Evolutionary conservation across 805 yeast genomes (phyloP), one percentile per base, ranked within the genome.

Genomic region (Nakazawaea pomicola): DNA sequence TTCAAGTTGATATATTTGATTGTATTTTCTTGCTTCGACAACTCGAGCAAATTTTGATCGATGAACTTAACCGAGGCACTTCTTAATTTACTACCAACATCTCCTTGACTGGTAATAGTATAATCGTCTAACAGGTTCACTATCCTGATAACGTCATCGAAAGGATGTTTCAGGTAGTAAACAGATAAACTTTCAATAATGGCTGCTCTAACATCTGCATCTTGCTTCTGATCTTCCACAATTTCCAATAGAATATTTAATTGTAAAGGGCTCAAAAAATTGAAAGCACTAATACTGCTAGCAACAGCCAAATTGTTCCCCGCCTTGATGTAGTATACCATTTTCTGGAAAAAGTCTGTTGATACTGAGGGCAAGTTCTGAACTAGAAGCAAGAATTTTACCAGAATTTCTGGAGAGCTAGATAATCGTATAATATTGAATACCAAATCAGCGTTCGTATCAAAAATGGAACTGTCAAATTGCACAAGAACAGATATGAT

Each of bases 41-140:
- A n/a, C n/a, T n/a, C n/a, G n/a, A n/a, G n/a, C n/a, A 51, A 29
- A 46, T 71, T 66, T 1, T 49, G 31, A 0, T 46, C 38, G 0
- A 80, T 56, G 2, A 78, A 51, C 5, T 49, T 28, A 2, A 83
- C 55, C 1, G 80, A 65, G 0, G 80, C 69, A 1, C 55, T 47
- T 35, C 98, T 64, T 1, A 88, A 73, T 50, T 78, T 72, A 35
- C 86, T 76, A 2, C 98, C 98, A n/a, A 89, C 90, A 61, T 90
- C 98, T 8, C 98, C 98, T 53, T 86, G 83, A 20, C 76, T 76
- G 0, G 91, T 84, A 2, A 74, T 62, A 0, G 95, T 76, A 56
- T 89, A 88, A 51, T 90, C 96, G 46, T 82, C 80, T 11, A 91
- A 58, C 25, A 76, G 72, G 1, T 46, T 48, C 1, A 71, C 32